Evolutionary conservation across 192 early-diverging fungal genomes (phyloP).

Genomic region (Funneliformis geosporum): DNA sequence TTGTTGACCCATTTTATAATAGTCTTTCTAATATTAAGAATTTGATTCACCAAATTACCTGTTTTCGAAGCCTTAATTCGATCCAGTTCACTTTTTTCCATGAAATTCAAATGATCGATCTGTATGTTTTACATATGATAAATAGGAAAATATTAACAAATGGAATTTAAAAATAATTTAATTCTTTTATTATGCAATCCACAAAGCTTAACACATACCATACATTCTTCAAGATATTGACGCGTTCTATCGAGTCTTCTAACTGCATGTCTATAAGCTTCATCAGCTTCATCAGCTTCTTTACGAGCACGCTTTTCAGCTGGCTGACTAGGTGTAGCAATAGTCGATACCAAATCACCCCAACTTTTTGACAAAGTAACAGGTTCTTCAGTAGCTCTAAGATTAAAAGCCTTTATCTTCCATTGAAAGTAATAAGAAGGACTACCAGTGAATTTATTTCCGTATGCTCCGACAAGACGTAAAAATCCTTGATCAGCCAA

Average conservation of each 20-base stretch:
- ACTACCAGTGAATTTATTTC: slow-evolving; percentile 66
- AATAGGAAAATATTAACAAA: background rate
- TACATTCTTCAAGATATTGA: slow-evolving; percentile 65
- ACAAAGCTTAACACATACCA: slow-evolving; percentile 42
- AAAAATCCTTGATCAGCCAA: slow-evolving; percentile 64
- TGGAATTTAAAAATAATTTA: no score
- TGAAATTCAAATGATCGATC: slow-evolving; percentile 54
- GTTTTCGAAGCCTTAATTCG: slow-evolving; percentile 54
- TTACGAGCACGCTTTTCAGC: slow-evolving; percentile 53
- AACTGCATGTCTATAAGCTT: slow-evolving; percentile 64
- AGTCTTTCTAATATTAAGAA: background rate
- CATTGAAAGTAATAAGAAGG: slow-evolving; percentile 72
- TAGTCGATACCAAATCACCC: slow-evolving; percentile 35
- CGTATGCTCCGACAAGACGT: slow-evolving; percentile 67
- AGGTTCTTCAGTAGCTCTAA: slow-evolving; percentile 49
- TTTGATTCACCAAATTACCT: slow-evolving; percentile 35
- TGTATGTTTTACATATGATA: slow-evolving; percentile 26
- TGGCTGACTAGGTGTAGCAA: slow-evolving; percentile 38
- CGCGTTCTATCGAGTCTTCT: slow-evolving; percentile 65
- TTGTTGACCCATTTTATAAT: background rate
- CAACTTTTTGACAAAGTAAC: slow-evolving; percentile 36
- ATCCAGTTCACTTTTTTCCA: slow-evolving; percentile 52
- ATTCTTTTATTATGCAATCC: no score
- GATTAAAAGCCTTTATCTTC: slow-evolving; percentile 59
- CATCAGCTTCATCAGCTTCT: slow-evolving; percentile 70